phyloP scores from a whole-genome alignment of 768 basidiomycete species.

The Sarcodon sp. region DNA sequence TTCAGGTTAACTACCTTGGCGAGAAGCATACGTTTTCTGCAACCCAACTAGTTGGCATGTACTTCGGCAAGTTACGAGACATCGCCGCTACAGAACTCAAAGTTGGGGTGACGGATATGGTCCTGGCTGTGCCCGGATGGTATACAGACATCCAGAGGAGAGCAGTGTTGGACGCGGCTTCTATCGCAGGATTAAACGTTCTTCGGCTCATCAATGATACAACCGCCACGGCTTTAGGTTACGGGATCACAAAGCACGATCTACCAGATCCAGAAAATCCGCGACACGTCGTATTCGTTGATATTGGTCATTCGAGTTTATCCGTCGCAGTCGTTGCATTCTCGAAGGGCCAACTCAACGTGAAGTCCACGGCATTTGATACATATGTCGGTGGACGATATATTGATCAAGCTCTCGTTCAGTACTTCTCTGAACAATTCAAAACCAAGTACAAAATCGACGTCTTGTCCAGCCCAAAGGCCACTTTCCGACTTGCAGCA shows the following conservation, averaged over 20 bases:
- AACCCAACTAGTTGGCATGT: conserved; percentile 88
- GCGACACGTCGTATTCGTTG: conserved; percentile 85
- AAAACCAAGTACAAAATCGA: conserved; percentile 97
- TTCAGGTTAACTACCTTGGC: conserved; percentile 82
- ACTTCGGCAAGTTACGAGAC: conserved; percentile 83
- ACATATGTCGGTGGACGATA: conserved; percentile 92
- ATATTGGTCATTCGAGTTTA: conserved; percentile 88
- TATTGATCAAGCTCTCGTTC: conserved; percentile 83
- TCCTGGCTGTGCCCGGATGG: conserved; percentile 95
- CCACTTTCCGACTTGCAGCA: conserved; percentile 77
- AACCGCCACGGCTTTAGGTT: conserved; percentile 91
- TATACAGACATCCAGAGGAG: conserved; percentile 91
- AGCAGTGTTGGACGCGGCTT: conserved; percentile 79
- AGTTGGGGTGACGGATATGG: conserved; percentile 76
- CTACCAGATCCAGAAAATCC: conserved; percentile 78
- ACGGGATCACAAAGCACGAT: conserved; percentile 98
- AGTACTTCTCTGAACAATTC: conserved; percentile 88
- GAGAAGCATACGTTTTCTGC: conserved; percentile 71
- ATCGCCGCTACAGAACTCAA: conserved; percentile 81
- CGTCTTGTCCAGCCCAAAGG: conserved; percentile 84
- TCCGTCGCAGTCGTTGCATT: conserved; percentile 84
- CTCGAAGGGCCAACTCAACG: conserved; percentile 82
- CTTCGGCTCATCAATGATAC: conserved; percentile 96
- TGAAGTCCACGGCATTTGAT: conserved; percentile 86
- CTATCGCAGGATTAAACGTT: conserved; percentile 80